Base-by-base conservation (phyloP, 257 asterid genomes). In the Nicotiana knightiana region DNA sequence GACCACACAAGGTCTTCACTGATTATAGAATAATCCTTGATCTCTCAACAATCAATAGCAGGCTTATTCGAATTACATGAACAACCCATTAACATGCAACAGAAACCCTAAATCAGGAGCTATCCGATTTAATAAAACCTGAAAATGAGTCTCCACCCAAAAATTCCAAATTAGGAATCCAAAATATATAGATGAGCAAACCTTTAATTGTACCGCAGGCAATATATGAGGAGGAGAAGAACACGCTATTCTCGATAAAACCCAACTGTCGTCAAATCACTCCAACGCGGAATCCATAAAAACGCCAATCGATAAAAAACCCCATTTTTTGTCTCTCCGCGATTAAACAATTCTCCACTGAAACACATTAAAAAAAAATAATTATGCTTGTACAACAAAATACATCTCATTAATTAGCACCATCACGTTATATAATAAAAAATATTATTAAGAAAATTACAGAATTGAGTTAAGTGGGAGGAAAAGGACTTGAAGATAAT, bases 191-290 rank as follows among this genome's bases (percentile, higher is more conserved):
- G 61, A 71, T 43, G 1, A 73, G 62, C 43, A 48, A 73, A 75
- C 64, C 80, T 51, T 26, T 48, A 13, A 6, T 10, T 13, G 15
- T 28, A 71, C 24, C 61, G 61, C 79, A 46, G 39, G 3, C 61
- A 73, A 24, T 67, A 9, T 37, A 35, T 5, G 59, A 76, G 30
- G 39, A 11, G 39, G 43, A 67, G 76, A 13, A 13, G 35, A 51
- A 67, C 67, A 68, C 83, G 77, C 8, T 57, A 65, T 61, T 46
- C 30, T 59, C 30, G 21, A 70, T 58, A 28, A 33, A 79, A 28
- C 62, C 80, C 84, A 64, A 79, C 82, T 53, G 61, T 63, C 70
- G 43, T 65, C 82, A 82, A 59, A 73, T 28, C 16, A 82, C 79
- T 61, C 37, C 37, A 15, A 82, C 76, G 80, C 80, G 43, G 82